Percentiles rank a stretch among this genome's conserved stretches.
These are phyloP conservation scores for Coffea canephora DNA, from an alignment of 257 asterid species.

Conservation along the genomic window DNA sequence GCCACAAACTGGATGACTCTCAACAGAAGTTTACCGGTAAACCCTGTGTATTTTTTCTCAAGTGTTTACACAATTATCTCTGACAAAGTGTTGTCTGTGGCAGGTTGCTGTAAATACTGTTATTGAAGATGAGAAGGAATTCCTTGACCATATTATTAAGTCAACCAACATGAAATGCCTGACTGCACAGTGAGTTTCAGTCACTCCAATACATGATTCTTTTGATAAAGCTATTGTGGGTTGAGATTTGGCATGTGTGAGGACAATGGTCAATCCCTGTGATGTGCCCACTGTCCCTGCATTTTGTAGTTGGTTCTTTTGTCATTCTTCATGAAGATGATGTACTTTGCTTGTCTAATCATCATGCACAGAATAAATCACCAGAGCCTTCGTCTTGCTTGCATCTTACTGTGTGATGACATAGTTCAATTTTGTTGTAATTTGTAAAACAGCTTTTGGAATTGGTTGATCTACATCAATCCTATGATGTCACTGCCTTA, in stretches of 20 bases:
- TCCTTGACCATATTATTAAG: slow-evolving; percentile 84
- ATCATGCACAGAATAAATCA: background rate
- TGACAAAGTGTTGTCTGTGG: slow-evolving; percentile 10
- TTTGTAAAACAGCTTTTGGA: background rate
- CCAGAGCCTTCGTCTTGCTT: background rate
- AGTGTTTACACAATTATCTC: background rate
- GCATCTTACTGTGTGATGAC: background rate
- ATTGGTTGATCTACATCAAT: background rate
- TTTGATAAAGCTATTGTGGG: background rate
- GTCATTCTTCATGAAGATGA: background rate
- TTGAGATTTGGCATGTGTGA: background rate
- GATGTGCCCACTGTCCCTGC: background rate
- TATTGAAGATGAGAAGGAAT: slow-evolving; percentile 83
- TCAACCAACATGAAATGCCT: slow-evolving; percentile 99
- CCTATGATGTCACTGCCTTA: background rate
- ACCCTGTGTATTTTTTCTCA: background rate
- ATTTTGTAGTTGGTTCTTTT: background rate
- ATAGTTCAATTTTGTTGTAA: background rate
- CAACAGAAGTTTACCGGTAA: background rate
- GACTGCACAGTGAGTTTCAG: slow-evolving; percentile 70
- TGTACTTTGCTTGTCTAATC: background rate
- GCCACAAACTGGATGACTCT: background rate
- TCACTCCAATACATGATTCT: background rate
- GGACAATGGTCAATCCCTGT: background rate
- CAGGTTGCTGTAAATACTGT: slow-evolving; percentile 98